phyloP scores from a whole-genome alignment of 2,329 filamentous ascomycete genomes.

The Pyrenochaeta sp. region DNA sequence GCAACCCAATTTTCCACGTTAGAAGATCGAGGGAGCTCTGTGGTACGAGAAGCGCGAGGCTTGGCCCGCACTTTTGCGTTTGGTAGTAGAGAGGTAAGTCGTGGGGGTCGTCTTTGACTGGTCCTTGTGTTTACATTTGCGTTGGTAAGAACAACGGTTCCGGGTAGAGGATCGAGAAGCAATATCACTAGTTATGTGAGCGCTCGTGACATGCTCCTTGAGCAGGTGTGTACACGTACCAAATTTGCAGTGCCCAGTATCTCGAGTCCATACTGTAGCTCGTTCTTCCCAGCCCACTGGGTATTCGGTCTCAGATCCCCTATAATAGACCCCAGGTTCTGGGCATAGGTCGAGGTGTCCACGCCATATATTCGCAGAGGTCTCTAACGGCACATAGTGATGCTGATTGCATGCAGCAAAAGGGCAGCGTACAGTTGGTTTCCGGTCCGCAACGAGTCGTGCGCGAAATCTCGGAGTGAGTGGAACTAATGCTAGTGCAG shows the following conservation, averaged over 20 bases:
- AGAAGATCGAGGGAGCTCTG: not conserved
- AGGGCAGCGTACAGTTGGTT: constrained; percentile 4
- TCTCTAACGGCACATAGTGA: constrained; percentile 2
- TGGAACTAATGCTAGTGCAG: constrained; percentile 7
- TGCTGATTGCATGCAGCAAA: constrained; percentile 2
- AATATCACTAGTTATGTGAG: constrained; percentile 8
- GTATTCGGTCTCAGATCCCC: constrained; percentile 10
- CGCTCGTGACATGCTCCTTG: not conserved
- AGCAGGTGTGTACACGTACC: constrained; percentile 1
- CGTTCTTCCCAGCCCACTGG: constrained; percentile 19
- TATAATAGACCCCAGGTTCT: constrained; percentile 10
- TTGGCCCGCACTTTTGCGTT: not conserved
- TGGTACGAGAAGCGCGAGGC: not conserved
- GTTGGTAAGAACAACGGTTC: not conserved
- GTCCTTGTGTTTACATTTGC: not conserved
- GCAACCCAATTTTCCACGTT: not conserved
- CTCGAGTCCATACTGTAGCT: constrained; percentile 14
- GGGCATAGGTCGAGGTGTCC: constrained; percentile 13
- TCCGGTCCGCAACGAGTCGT: constrained; percentile 6
- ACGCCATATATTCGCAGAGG: constrained; percentile 15
- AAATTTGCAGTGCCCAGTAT: constrained; percentile 12
- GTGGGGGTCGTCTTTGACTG: not conserved
- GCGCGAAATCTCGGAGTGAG: constrained; percentile 6
- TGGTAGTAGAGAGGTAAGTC: not conserved
- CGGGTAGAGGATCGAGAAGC: constrained; percentile 13